Percentiles rank a stretch among this genome's conserved stretches.
Evolutionary conservation across 345 rosid species (phyloP).

Genomic region (Eutrema yunnanense): DNA sequence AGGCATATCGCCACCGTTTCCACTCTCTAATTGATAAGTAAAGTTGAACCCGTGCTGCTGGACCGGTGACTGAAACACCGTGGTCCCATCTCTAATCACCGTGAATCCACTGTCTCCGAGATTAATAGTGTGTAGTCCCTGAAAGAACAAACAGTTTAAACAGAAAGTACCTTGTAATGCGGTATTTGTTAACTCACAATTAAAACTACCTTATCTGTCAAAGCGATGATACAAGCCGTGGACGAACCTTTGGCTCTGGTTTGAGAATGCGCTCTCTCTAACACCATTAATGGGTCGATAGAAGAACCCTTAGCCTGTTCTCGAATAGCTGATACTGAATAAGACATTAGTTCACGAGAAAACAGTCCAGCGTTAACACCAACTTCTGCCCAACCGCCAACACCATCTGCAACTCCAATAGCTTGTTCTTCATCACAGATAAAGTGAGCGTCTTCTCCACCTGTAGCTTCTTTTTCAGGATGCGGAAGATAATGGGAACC

Average conservation of each 20-base stretch:
- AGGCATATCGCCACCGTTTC: conserved; percentile 65
- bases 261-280: conserved; percentile 80
- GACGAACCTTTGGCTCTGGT: conserved; percentile 87
- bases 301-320: conserved; percentile 60
- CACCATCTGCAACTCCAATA: conserved; percentile 97
- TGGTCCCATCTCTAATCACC: conserved; percentile 77
- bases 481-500: conserved; percentile 86
- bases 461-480: conserved; percentile 88
- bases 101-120: conserved; percentile 97
- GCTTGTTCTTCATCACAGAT: conserved; percentile 71
- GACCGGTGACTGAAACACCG: conserved; percentile 79
- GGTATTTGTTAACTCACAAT: neutral
- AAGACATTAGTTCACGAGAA: conserved; percentile 81
- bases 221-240: conserved; percentile 86
- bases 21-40: conserved; percentile 86
- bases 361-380: conserved; percentile 78
- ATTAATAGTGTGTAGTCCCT: conserved; percentile 80
- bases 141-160: neutral
- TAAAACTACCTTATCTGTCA: conserved; percentile 54
- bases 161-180: neutral
- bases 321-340: conserved; percentile 67
- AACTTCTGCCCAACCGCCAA: conserved; percentile 99
- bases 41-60: conserved; percentile 96
- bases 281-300: conserved; percentile 66
- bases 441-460: conserved; percentile 98